A percentile compares a stretch with the other conserved stretches of the same genome.
Evolutionary conservation across 2,329 filamentous ascomycete genomes (phyloP).

Genomic region (Emericellopsis atlantica): DNA sequence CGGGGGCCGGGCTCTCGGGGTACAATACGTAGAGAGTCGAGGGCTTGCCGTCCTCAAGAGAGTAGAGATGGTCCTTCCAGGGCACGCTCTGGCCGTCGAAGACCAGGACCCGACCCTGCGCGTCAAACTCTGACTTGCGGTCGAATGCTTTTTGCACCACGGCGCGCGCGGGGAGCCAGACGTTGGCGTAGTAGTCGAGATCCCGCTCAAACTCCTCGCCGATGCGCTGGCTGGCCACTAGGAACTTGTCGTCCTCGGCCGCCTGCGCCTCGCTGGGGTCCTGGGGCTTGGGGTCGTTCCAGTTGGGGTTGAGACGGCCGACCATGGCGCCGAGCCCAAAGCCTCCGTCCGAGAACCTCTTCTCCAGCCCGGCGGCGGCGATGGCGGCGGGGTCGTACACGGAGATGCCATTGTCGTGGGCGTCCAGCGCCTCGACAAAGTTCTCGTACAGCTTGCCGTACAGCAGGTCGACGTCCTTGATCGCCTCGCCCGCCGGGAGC

Average conservation of each 20-base stretch:
- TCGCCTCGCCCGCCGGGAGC: constrained; percentile 17
- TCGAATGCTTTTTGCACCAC: constrained; percentile 67
- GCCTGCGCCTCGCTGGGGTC: constrained; percentile 64
- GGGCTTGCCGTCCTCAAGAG: constrained; percentile 46
- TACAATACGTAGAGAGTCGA: constrained; percentile 78
- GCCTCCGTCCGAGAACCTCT: constrained; percentile 71
- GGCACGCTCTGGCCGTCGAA: constrained; percentile 60
- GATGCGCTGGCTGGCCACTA: constrained; percentile 66
- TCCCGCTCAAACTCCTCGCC: constrained; percentile 80
- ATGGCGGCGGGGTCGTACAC: constrained; percentile 63
- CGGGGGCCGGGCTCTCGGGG: constrained; percentile 61
- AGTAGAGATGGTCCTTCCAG: constrained; percentile 85
- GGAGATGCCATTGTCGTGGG: constrained; percentile 91
- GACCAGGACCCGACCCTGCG: constrained; percentile 68
- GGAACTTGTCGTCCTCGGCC: constrained; percentile 72
- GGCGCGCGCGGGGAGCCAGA: constrained; percentile 80
- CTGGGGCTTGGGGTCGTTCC: constrained; percentile 52
- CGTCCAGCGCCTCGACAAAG: constrained; percentile 93
- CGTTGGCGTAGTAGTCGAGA: constrained; percentile 58
- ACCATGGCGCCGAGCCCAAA: constrained; percentile 82
- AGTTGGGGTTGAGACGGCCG: constrained; percentile 64
- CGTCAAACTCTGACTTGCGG: constrained; percentile 53
- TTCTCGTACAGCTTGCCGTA: constrained; percentile 84
- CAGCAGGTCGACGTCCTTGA: constrained; percentile 56
- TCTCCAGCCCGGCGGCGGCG: constrained; percentile 58